phyloP scores from a whole-genome alignment of 202 grass and related monocot genomes.

The Dendrocalamus latiflorus region DNA sequence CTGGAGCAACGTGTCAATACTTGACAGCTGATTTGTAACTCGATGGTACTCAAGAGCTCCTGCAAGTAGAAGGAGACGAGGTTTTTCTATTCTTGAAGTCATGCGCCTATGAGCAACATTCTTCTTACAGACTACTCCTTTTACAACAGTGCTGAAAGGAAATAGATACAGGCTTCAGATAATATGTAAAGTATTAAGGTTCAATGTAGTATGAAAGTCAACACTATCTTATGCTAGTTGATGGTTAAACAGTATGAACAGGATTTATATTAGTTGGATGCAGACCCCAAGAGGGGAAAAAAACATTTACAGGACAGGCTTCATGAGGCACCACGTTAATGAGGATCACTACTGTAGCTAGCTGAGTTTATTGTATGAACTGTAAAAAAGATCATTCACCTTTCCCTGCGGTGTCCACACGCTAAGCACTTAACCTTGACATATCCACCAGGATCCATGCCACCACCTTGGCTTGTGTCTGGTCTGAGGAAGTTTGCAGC shows the following conservation, averaged over 20 bases:
- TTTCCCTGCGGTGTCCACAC: constrained; percentile 70
- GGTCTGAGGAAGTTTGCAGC: constrained; percentile 82
- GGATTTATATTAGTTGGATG: neutral
- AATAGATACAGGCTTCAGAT: constrained; percentile 28
- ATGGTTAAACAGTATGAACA: constrained; percentile 3
- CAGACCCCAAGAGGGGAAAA: neutral
- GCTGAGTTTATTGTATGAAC: constrained; percentile 18
- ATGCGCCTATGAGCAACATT: constrained; percentile 91
- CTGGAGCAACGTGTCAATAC: constrained; percentile 95
- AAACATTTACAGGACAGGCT: constrained; percentile 1
- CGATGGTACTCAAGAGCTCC: constrained; percentile 96
- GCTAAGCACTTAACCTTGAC: constrained; percentile 96
- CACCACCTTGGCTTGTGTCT: constrained; percentile 69
- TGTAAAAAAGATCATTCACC: constrained; percentile 41
- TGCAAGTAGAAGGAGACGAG: constrained; percentile 77
- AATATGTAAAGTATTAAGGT: constrained; percentile 4
- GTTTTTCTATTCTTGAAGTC: constrained; percentile 81
- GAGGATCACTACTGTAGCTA: neutral
- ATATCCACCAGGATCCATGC: constrained; percentile 91
- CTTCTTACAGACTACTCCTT: constrained; percentile 98
- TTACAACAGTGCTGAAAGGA: constrained; percentile 71
- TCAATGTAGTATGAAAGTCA: constrained; percentile 19
- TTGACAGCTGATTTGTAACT: constrained; percentile 80
- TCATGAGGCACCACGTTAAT: neutral
- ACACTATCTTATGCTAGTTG: constrained; percentile 15